Conservation (phyloP, 306 rosid species). For the Cucumis melo region DNA sequence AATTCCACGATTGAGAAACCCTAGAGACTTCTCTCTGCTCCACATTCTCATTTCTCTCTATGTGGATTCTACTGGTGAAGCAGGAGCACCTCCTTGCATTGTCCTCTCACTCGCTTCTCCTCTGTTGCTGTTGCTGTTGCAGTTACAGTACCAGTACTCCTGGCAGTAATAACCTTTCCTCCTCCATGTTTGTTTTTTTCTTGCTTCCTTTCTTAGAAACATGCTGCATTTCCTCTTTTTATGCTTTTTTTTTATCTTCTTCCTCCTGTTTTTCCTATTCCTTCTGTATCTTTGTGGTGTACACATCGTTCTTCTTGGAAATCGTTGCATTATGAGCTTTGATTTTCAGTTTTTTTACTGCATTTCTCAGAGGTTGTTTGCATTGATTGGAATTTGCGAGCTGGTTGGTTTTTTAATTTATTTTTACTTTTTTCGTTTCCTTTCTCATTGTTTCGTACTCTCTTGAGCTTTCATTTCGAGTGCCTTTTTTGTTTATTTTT, state of each 20-base stretch:
- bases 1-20: conserved; percentile 23
- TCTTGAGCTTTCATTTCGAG: too few relatives aligned
- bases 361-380: neutral
- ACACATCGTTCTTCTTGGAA: neutral
- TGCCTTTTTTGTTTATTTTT: neutral
- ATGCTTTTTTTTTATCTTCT: neutral
- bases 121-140: neutral
- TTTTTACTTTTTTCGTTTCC: neutral
- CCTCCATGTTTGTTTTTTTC: neutral
- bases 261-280: neutral
- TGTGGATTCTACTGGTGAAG: neutral
- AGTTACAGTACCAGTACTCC: neutral
- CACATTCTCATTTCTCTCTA: conserved; percentile 3
- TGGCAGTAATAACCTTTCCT: neutral
- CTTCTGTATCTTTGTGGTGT: neutral
- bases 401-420: neutral
- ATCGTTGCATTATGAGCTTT: neutral
- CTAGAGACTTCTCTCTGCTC: conserved; percentile 19
- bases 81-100: neutral
- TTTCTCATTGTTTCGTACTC: neutral
- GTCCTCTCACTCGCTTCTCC: neutral
- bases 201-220: conserved; percentile 8
- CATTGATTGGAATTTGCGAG: neutral
- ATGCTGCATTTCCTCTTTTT: neutral
- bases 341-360: neutral